Evolutionary conservation across 2,329 filamentous ascomycete species (phyloP), one percentile per base, ranked within the genome.

Genomic region (Paraphaeosphaeria minitans): DNA sequence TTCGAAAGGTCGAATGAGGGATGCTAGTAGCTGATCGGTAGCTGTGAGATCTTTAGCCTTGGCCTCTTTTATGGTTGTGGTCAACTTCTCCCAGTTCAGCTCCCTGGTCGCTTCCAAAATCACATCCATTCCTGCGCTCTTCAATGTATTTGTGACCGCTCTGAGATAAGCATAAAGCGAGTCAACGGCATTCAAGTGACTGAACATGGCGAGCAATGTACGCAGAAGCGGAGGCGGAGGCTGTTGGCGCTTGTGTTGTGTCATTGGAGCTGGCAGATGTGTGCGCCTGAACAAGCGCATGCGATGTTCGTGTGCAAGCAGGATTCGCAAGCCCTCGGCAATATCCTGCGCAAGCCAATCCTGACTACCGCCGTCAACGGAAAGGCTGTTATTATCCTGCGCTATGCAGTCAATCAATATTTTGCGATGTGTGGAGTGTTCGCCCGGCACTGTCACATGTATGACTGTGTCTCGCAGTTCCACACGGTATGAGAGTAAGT

Each of bases 221-320:
- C 85, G 83, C 19, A 91, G 75, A 22, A 91, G 79, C n/a, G 80
- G 77, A 53, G 87, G 83, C 46, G 85, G 78, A 2, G 80, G 81
- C 7, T 76, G 78, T 22, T 82, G 72, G 37, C 81, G 79, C 59
- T 82, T 83, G 53, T 80, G 80, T 16, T 80, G 78, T 10, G 81
- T 79, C 59, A 87, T 70, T 6, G 88, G 84, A 8, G 81, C 78
- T 9, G 88, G 88, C 1, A 87, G 81, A 31, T 88, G 85, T 1
- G 88, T 89, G 55, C 93, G 86, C 45, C 85, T 84, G 41, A 87
- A 81, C 60, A 92, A 85, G 64, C 89, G 93, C 71, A 90, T 86
- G 10, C 89, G 86, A 74, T 98, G 94, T 2, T 91, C 87, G 63
- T 93, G 88, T 50, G 85, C 86, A 8, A 98, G 85, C 1, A 97